Evolutionary conservation across 306 rosid genomes (phyloP), one percentile per base, ranked within the genome.

Genomic region (Lotus japonicus): DNA sequence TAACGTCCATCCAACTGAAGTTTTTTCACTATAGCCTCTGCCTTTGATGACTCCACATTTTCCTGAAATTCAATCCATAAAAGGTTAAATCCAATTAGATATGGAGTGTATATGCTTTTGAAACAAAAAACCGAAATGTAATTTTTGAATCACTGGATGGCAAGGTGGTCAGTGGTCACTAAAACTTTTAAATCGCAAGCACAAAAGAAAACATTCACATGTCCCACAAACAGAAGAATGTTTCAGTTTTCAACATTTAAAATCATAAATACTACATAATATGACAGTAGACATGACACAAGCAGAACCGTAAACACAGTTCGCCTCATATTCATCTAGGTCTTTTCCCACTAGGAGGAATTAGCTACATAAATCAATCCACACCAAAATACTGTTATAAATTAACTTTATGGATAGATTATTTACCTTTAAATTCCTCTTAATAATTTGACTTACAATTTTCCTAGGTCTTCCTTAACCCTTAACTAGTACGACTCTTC

Each of bases 1-100:
- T 91, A 91, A 46, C 96, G 83, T 18, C 94, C 94, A 43, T 85
- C 92, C 84, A 72, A 79, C 80, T 88, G 95, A 58, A 88, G 88
- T 60, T 83, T 85, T 79, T 91, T 88, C 77, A 91, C 97, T 3
- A 72, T 51, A 71, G 88, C 77, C 76, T 91, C 97, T 0, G 96
- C 95, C 79, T 82, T 80, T 19, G 97, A 69, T 2, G 91, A 76
- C 70, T 89, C 88, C 81, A 78, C 87, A 14, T 73, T 74, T 70
- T 83, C 97, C 97, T 91, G 89, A 74, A 82, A 72, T 67, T 64
- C 58, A 68, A 64, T 61, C 15, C 71, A 57, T 38, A 66, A 52
- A 17, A 9, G 15, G 53, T 46, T 46, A 46, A 33, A 31, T 48
- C 57, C 39, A 45, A 73, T 35, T 16, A 11, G 45, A 50, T 10